Conservation (phyloP, 306 rosid species). For the Malus domestica region DNA sequence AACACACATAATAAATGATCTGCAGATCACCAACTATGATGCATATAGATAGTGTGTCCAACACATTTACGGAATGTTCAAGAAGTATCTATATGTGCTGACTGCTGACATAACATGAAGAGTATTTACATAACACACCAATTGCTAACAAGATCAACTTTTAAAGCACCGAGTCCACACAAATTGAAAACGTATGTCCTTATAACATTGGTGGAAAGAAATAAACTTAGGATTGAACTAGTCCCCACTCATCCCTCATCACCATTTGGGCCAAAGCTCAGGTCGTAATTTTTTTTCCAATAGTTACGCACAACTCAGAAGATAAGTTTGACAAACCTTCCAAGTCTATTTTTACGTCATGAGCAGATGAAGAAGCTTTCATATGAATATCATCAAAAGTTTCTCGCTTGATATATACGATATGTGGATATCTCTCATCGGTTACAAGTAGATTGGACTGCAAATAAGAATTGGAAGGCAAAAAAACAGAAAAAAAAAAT, state of each 20-base stretch:
- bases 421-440: constrained; percentile 70
- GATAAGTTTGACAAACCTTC: constrained; percentile 49
- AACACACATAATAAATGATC: too few relatives aligned
- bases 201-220: background rate
- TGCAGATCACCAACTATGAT: too few relatives aligned
- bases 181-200: background rate
- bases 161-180: background rate
- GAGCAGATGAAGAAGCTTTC: constrained; percentile 26
- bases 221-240: background rate
- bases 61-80: background rate
- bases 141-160: background rate
- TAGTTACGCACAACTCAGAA: background rate
- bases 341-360: constrained; percentile 36
- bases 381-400: constrained; percentile 13
- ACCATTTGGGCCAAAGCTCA: background rate
- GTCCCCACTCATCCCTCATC: background rate
- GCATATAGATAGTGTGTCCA: background rate
- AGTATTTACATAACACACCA: background rate
- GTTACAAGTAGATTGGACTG: constrained; percentile 65
- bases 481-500: background rate
- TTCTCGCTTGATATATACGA: constrained; percentile 53
- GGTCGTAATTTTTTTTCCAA: background rate
- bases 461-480: constrained; percentile 16
- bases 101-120: background rate
- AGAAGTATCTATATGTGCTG: background rate